Base-by-base conservation (phyloP, 2,329 filamentous ascomycete genomes). In the Aspergillus neotritici region DNA sequence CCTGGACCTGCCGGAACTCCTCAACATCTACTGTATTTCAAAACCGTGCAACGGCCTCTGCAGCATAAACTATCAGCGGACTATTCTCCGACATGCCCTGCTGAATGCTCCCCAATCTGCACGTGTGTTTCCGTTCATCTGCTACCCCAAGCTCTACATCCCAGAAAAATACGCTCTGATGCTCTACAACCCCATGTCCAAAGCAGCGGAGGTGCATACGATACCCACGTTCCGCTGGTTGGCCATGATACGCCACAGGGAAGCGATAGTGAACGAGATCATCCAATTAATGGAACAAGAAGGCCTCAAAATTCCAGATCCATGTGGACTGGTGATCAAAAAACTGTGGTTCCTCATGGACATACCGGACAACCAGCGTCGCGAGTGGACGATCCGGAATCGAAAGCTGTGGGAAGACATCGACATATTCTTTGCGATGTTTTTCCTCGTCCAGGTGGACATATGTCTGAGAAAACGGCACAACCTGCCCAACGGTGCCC, bases 301-400 rank as follows among this genome's bases (percentile, higher is more conserved):
- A 34, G 82, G 82, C 1, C 75, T 82, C 44, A 72, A 75, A 8
- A 65, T 80, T 40, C 82, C 83, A 0, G 37, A 49, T 1, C 61
- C 63, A 17, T 76, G 75, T 50, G 59, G 68, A 38, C 39, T 55
- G 9, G 71, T 73, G 1, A 65, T 86, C 35, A 72, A 79, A 55
- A 85, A 86, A 57, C 69, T 87, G 13, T 93, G 87, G 87, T 74
- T 85, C 40, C 57, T 86, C 29, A 80, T 88, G 70, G 85, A 89
- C 55, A 67, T 83, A 4, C 68, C 77, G 0, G 80, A 78, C 11
- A 83, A 74, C 38, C 54, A 50, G 0, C 68, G 75, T 11, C 79
- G 87, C 1, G 63, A 73, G 5, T 68, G 68, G 2, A 67, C 83
- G 5, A 61, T 87, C 4, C 69, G 69, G 25, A 79, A 79, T 59